Conservation (phyloP, 257 asterid genomes). For the Phtheirospermum japonicum region DNA sequence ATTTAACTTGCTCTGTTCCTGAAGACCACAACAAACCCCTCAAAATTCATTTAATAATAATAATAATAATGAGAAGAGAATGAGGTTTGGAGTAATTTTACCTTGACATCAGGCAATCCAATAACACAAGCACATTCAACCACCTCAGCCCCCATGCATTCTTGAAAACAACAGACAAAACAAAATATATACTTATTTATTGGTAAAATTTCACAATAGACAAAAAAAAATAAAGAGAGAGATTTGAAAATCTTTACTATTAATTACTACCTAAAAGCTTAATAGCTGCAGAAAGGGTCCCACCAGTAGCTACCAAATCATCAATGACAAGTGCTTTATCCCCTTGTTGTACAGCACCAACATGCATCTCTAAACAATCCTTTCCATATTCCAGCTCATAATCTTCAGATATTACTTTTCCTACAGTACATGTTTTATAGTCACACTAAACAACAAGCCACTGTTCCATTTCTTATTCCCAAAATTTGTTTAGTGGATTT, state of each 20-base stretch:
- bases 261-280: constrained; percentile 52
- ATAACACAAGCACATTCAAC: constrained; percentile 79
- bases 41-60: background rate
- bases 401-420: constrained; percentile 52
- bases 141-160: constrained; percentile 67
- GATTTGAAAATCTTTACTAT: background rate
- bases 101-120: constrained; percentile 73
- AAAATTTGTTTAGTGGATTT: too few species aligned
- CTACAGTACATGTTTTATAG: constrained; percentile 27
- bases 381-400: constrained; percentile 82
- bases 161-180: constrained; percentile 30
- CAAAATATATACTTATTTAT: too few species aligned
- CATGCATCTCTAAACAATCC: constrained; percentile 79
- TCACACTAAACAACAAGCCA: too few species aligned
- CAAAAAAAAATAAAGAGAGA: too few species aligned
- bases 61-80: background rate
- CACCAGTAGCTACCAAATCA: constrained; percentile 89
- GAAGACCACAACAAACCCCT: background rate
- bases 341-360: constrained; percentile 61
- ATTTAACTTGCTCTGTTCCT: constrained; percentile 61
- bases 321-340: constrained; percentile 67
- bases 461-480: too few species aligned
- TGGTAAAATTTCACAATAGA: too few species aligned
- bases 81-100: constrained; percentile 18
- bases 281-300: constrained; percentile 77